Base-by-base conservation (phyloP, 805 yeast species). In the Candida taoyuanica region DNA sequence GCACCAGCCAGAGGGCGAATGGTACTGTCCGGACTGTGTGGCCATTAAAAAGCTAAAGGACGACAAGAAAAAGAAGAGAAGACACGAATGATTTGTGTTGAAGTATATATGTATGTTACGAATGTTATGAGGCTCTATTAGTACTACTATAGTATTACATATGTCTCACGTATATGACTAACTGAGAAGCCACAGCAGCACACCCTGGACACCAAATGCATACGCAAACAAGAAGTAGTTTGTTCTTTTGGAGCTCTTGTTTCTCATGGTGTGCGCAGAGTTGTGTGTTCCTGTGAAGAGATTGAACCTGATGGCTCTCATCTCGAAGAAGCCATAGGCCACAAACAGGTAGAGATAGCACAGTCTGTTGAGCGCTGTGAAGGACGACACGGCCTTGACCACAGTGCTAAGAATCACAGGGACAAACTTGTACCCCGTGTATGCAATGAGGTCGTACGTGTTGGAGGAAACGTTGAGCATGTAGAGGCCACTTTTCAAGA, bases 401-500 rank as follows among this genome's bases (percentile, higher is more conserved):
- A 79, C 56, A 49, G 81, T 62, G 36, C 76, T 65, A n/a, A 73
- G 58, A 14, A 81, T 72, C 45, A 83, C 70, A 7, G 95, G 86
- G 28, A 94, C 87, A 57, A 87, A 94, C 60, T 93, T 93, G 70
- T 93, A 94, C 26, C 98, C 97, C 35, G 89, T 81, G 63, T 86
- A 93, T 44, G 95, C 81, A 8, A 85, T 73, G 44, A 93, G 67
- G 59, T 93, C 99, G 72, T 89, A 79, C 28, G 85, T 59, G 49
- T 79, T 84, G 11, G 84, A 73, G 13, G 75, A 73, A 38, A 86
- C 78, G 43, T 75, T 76, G 43, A 93, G 70, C 33, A 91, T 67
- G 62, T 91, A 93, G 40, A 94, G 74, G 2, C 95, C 95, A 29
- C 86, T 65, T 54, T 83, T 85, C 50, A 93, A 73, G 19, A 91